Percentiles rank a stretch among this genome's conserved stretches.
Conservation (phyloP, 2,329 filamentous ascomycete species). For the Botrytis medusae region DNA sequence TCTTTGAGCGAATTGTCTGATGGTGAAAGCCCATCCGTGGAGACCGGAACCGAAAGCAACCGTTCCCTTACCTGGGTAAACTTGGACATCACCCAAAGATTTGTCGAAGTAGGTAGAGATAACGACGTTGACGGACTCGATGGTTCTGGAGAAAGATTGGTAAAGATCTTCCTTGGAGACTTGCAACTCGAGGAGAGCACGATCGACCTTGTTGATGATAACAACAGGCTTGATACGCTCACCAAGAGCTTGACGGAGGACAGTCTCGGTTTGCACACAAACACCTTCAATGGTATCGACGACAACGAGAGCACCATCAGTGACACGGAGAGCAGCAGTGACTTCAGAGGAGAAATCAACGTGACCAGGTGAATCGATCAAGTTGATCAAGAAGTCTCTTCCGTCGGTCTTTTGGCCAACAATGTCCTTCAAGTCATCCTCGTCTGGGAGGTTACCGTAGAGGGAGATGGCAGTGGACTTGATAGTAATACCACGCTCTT, state of each 20-base stretch:
- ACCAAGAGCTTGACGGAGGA: slow-evolving; percentile 96
- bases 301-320: slow-evolving; percentile 98
- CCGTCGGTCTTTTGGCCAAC: slow-evolving; percentile 83
- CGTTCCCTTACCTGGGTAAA: slow-evolving; percentile 96
- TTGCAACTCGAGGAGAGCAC: slow-evolving; percentile 98
- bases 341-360: slow-evolving; percentile 99
- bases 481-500: slow-evolving; percentile 99
- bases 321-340: slow-evolving; percentile 98
- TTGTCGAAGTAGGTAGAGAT: slow-evolving; percentile 99
- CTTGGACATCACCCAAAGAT: slow-evolving; percentile 93
- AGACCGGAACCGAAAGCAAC: slow-evolving; percentile 99
- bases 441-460: slow-evolving; percentile 77
- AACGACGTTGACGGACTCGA: slow-evolving; percentile 99
- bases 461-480: slow-evolving; percentile 99
- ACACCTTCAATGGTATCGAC: slow-evolving; percentile 99
- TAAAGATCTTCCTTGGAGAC: slow-evolving; percentile 98
- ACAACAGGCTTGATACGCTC: slow-evolving; percentile 99
- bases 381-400: slow-evolving; percentile 99
- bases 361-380: slow-evolving; percentile 99
- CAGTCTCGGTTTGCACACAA: slow-evolving; percentile 99
- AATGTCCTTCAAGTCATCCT: slow-evolving; percentile 93
- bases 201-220: slow-evolving; percentile 99
- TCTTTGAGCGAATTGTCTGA: slow-evolving; percentile 92
- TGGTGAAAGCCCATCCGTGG: slow-evolving; percentile 99
- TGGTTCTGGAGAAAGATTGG: slow-evolving; percentile 99